Evolutionary conservation across 2,329 filamentous ascomycete genomes (phyloP), one percentile per base, ranked within the genome.

Genomic region (Hymenoscyphus linearis): DNA sequence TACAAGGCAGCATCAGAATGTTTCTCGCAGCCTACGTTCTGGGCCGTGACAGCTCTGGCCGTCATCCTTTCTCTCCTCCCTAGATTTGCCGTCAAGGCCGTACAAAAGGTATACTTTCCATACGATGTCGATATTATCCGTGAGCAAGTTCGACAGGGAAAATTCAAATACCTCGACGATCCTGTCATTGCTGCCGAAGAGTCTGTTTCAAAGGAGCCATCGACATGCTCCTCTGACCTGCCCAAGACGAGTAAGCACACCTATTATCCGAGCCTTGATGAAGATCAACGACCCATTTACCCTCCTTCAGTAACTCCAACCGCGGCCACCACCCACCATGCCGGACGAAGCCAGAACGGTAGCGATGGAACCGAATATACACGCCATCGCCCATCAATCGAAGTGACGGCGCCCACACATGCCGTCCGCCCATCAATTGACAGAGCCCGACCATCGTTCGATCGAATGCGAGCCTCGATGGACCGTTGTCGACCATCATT

Each of bases 301-400:
- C 91, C 93, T 56, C 92, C 93, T 14, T 96, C 93, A 58, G 86
- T 93, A 69, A 89, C 91, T 55, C 81, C 85, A 13, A 93, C 91
- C 16, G 83, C 85, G 53, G 85, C 85, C 52, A 58, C 56, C 9
- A 93, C 89, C 35, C 88, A 95, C 35, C 88, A 95, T 73, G 93
- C 86, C 65, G 80, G 92, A 66, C 82, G 85, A 68, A 95, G 90
- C 70, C 91, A 96, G 72, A 96, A 93, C 69, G 91, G 92, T 63
- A 97, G 93, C 76, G 93, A 96, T 75, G 93, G 91, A 64, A 97
- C 95, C 56, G 93, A 96, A 69, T 96, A 92, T 74, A 96, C 91
- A 25, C 78, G 82, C 56, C 84, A 85, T 68, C 82, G 86, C 64
- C 77, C 80, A 67, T 87, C 87, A 16, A 73, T 85, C 66, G 87